Evolutionary conservation across 768 basidiomycete species (phyloP), one percentile per base, ranked within the genome.

Genomic region (Suillus variegatus): DNA sequence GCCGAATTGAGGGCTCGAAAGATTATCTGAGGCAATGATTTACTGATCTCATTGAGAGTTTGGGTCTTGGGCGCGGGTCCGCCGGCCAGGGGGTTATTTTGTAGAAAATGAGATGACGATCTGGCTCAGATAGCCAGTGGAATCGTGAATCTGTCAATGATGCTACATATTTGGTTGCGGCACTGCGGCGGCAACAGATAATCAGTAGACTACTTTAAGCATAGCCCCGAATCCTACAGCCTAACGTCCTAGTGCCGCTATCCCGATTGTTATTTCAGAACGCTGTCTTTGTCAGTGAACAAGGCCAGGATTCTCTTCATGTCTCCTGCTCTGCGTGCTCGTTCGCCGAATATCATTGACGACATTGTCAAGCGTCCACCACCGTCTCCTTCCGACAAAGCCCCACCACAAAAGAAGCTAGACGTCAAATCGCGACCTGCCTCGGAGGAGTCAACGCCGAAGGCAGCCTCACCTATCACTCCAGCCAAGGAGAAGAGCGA

Each of bases 1-100:
- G 67, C 72, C 60, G 75, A 75, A 62, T 71, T 90, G 70, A 79
- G 82, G 67, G 71, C 72, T 71, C 73, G 78, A 69, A 77, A 78
- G 70, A 77, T 81, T 40, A 79, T 86, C 65, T 64, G 67, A 58
- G 40, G 66, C 61, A 58, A 38, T 28, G 40, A 60, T 28, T 60
- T 60, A 4, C 58, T 16, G 61, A 61, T 32, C 57, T 57, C 49
- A 43, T 46, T 25, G 22, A 64, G 52, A 64, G 32, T 35, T 61
- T 41, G 68, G 57, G 63, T 61, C 41, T 40, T 18, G 60, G 51
- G 52, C 25, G 41, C 47, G 32, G 62, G 55, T 63, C 55, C 38
- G 47, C 47, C 36, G 68, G 72, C 66, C 69, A 57, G 74, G 74
- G 76, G 73, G 76, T 67, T 76, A n/a, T 64, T 64, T 32, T 63